Conservation (phyloP, 352 stramenopile genomes). For the Thraustotheca clavata region DNA sequence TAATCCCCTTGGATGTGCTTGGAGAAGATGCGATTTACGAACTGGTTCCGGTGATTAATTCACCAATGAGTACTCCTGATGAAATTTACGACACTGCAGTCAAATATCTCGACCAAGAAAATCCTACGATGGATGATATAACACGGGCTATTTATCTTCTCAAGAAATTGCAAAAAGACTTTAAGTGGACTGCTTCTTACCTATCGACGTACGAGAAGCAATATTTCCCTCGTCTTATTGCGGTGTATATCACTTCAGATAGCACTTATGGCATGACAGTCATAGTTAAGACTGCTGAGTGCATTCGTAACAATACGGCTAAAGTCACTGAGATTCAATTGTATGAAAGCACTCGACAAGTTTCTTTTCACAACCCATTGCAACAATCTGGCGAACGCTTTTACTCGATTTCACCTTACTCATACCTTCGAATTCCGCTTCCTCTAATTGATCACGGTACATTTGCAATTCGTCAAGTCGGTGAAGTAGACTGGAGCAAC, state of each 20-base stretch:
- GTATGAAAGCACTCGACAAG: constrained; percentile 37
- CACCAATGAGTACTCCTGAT: constrained; percentile 33
- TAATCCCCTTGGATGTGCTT: constrained; percentile 55
- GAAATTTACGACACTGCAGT: constrained; percentile 62
- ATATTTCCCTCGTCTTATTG: constrained; percentile 63
- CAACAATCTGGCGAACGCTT: constrained; percentile 42
- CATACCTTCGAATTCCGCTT: constrained; percentile 57
- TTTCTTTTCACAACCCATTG: constrained; percentile 48
- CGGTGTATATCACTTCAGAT: constrained; percentile 61
- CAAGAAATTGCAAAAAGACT: constrained; percentile 45
- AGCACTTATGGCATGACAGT: constrained; percentile 70
- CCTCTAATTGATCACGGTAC: constrained; percentile 55
- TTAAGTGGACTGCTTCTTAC: constrained; percentile 83
- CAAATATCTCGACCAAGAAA: constrained; percentile 43
- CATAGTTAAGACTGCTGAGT: constrained; percentile 55
- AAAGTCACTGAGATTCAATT: constrained; percentile 72
- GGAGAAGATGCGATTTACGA: constrained; percentile 67
- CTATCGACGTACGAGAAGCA: constrained; percentile 51
- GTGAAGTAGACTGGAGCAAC: constrained; percentile 82
- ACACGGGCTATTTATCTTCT: constrained; percentile 71
- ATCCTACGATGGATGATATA: constrained; percentile 40
- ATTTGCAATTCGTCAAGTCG: constrained; percentile 78
- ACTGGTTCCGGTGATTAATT: constrained; percentile 9
- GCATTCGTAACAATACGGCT: constrained; percentile 67
- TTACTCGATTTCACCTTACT: constrained; percentile 43